Evolutionary conservation across 2,329 filamentous ascomycete genomes (phyloP).

Genomic region (Cladophialophora carrionii): DNA sequence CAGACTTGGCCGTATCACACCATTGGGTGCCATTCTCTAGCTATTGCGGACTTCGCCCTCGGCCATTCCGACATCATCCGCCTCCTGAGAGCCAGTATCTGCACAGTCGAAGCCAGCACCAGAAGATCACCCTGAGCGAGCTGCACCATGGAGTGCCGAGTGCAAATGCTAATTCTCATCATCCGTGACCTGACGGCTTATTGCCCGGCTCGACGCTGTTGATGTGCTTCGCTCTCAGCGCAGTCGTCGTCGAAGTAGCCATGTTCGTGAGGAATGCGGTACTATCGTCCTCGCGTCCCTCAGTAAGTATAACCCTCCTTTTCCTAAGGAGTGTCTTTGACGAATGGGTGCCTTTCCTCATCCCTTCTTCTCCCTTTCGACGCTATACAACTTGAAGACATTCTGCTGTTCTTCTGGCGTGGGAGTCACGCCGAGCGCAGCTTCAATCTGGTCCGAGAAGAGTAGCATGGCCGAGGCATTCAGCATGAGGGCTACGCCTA

Average conservation of each 20-base stretch:
- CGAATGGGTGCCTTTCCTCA: constrained; percentile 10
- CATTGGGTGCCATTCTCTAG: neutral
- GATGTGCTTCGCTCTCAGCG: neutral
- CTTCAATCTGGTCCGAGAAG: constrained; percentile 38
- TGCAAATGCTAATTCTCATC: neutral
- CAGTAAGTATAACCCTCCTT: neutral
- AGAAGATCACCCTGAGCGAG: neutral
- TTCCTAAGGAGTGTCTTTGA: neutral
- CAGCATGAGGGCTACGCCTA: constrained; percentile 36
- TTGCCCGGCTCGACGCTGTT: neutral
- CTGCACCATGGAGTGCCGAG: neutral
- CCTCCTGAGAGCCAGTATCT: neutral
- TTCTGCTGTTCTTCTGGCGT: constrained; percentile 26
- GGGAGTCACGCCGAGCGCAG: constrained; percentile 32
- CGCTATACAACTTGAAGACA: constrained; percentile 26
- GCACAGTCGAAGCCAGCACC: neutral
- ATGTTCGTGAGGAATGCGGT: neutral
- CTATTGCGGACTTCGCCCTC: neutral
- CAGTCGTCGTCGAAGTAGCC: neutral
- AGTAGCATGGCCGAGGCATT: constrained; percentile 36
- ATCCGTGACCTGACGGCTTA: neutral
- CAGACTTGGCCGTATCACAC: neutral
- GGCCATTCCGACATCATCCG: neutral
- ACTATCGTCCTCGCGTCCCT: neutral
- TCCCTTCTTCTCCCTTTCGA: constrained; percentile 26